Evolutionary conservation across 1,284 basidiomycete genomes (phyloP).

Genomic region (Grifola frondosa): DNA sequence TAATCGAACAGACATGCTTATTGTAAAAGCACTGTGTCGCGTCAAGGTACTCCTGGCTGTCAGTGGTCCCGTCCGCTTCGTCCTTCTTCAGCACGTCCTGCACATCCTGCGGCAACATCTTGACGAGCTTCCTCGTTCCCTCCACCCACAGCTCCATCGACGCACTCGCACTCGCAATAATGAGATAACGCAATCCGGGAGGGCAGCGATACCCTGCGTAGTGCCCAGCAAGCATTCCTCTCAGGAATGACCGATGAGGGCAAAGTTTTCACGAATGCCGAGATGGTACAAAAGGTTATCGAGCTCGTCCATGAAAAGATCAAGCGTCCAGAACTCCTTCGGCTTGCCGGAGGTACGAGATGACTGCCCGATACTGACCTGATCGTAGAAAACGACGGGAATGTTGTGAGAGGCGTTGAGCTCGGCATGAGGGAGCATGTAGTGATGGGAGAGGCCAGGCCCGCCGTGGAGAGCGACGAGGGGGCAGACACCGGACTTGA

Average conservation of each 20-base stretch:
- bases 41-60: slow-evolving; percentile 44
- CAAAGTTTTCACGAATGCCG: slow-evolving; percentile 37
- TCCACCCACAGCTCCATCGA: slow-evolving; percentile 3
- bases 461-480: slow-evolving; percentile 44
- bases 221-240: slow-evolving; percentile 36
- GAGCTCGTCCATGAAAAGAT: slow-evolving; percentile 52
- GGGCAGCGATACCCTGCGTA: not conserved
- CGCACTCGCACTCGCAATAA: not conserved
- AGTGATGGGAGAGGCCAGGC: slow-evolving; percentile 43
- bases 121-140: slow-evolving; percentile 25
- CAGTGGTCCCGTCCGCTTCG: slow-evolving; percentile 47
- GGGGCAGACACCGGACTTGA: slow-evolving; percentile 28
- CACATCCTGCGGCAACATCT: slow-evolving; percentile 41
- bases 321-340: slow-evolving; percentile 44
- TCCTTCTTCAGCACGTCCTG: slow-evolving; percentile 43
- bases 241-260: slow-evolving; percentile 50
- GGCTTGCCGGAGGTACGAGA: slow-evolving; percentile 37
- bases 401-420: slow-evolving; percentile 28
- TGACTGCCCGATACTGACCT: slow-evolving; percentile 46
- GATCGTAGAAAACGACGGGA: slow-evolving; percentile 52
- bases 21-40: slow-evolving; percentile 45
- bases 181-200: not conserved
- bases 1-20: slow-evolving; percentile 43
- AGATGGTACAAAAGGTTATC: slow-evolving; percentile 43
- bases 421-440: slow-evolving; percentile 40